These are phyloP conservation scores for Coriaria nepalensis DNA, from an alignment of 306 rosid species.

Conservation along the genomic window DNA sequence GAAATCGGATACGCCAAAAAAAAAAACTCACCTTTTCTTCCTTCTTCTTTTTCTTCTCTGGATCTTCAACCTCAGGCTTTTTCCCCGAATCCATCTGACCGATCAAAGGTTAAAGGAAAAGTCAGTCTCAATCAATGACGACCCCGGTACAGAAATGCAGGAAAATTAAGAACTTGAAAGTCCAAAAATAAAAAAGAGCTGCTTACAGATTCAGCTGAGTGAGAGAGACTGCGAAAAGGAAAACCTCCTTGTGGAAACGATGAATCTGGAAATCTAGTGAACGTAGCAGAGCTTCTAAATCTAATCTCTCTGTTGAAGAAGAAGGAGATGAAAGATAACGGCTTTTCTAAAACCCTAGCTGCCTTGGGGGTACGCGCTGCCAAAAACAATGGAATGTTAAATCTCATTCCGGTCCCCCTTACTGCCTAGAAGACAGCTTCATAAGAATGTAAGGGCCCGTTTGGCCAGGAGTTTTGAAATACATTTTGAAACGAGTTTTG, in stretches of 20 bases:
- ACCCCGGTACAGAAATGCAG: too few species aligned
- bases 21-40: conserved; percentile 56
- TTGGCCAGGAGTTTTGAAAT: too few species aligned
- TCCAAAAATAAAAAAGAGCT: neutral
- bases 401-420: too few species aligned
- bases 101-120: conserved; percentile 4
- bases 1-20: too few species aligned
- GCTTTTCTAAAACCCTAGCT: conserved; percentile 11
- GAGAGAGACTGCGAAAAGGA: neutral
- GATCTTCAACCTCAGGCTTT: conserved; percentile 46
- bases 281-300: neutral
- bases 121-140: conserved; percentile 1
- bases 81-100: conserved; percentile 22
- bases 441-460: too few species aligned
- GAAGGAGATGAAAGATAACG: neutral
- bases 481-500: too few species aligned
- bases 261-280: neutral
- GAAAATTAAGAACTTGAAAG: neutral
- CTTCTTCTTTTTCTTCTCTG: conserved; percentile 85
- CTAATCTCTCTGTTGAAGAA: conserved; percentile 4
- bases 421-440: too few species aligned
- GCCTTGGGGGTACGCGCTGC: neutral
- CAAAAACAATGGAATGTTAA: conserved; percentile 1
- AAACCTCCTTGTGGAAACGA: neutral
- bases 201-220: neutral